Evolutionary conservation across 352 stramenopile species (phyloP), one percentile per base, ranked within the genome.

Genomic region (Blastocystis sp.): DNA sequence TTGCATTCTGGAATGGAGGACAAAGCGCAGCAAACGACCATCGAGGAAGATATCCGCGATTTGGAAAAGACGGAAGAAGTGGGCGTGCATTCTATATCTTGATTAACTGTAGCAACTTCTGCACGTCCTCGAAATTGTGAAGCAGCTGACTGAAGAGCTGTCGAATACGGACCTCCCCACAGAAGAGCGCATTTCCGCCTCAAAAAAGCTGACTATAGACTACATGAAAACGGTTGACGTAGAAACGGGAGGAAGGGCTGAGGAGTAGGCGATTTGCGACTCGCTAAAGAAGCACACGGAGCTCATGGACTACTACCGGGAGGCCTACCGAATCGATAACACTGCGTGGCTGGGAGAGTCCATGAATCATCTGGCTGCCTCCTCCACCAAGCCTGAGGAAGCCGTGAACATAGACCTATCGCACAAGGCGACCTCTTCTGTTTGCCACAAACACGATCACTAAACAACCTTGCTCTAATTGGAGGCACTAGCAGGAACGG

Each of bases 191-290:
- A 84, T 84, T 24, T 14, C 52, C 17, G 3, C 17, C 38, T 69
- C 74, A 9, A 69, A 62, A 45, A n/a, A 68, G 10, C 57, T 84
- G 7, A 84, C 74, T 10, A 68, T 11, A 6, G 17, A 84, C 24
- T 84, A 84, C 54, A 28, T 84, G n/a, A 34, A 45, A 28, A 84
- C 74, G 28, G 57, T 84, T 57, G 57, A 84, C 66, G 74, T 84
- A 45, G 28, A 42, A 68, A 28, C 28, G 0, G 21, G 54, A 38
- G 4, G 40, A 54, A 69, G 19, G 0, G n/a, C 17, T 59, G 7
- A 59, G 2, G 6, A 3, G 38, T 84, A 84, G 74, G 74, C 68
- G 45, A 68, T 84, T 17, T 84, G 74, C 28, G 74, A 84, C 45
- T 68, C 74, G 7, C 61, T 84, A 6, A 19, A n/a, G 54, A 69